Conservation (phyloP, 176 grass and related monocot genomes). For the Stipa capillata region DNA sequence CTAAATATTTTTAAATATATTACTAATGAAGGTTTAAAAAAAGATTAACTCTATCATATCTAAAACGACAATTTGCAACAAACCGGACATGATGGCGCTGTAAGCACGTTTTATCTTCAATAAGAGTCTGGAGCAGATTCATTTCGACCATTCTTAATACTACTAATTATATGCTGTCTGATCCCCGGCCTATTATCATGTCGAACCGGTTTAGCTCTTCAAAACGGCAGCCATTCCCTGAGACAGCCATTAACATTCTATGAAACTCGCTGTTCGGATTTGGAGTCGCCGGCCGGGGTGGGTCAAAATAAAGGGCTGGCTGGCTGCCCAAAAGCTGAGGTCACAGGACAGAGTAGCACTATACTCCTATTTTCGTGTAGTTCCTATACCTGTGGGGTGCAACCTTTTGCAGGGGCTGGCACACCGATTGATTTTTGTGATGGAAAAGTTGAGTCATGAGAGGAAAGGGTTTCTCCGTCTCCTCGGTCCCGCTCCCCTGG, state of each 20-base stretch:
- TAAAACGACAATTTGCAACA: no score
- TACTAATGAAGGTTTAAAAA: no score
- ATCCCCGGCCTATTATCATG: not conserved
- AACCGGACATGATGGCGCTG: no score
- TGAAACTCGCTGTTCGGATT: not conserved
- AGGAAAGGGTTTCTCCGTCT: constrained; percentile 11
- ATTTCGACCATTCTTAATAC: not conserved
- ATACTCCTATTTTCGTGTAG: not conserved
- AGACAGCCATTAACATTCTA: not conserved
- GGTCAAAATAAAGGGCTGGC: not conserved
- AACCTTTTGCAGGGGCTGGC: not conserved
- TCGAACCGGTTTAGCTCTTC: not conserved
- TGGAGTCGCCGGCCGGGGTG: not conserved
- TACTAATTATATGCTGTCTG: not conserved
- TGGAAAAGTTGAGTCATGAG: constrained; percentile 21
- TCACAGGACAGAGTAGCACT: not conserved
- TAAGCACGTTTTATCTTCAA: no score
- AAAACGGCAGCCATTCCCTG: not conserved
- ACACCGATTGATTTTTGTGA: constrained; percentile 9
- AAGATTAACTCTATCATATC: no score
- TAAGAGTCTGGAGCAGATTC: no score
- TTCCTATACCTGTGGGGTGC: not conserved
- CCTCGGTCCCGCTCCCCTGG: not conserved
- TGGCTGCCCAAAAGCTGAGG: not conserved
- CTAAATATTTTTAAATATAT: no score